Evolutionary conservation across 257 asterid species (phyloP), one percentile per base, ranked within the genome.

Genomic region (Hygrophila difformis): DNA sequence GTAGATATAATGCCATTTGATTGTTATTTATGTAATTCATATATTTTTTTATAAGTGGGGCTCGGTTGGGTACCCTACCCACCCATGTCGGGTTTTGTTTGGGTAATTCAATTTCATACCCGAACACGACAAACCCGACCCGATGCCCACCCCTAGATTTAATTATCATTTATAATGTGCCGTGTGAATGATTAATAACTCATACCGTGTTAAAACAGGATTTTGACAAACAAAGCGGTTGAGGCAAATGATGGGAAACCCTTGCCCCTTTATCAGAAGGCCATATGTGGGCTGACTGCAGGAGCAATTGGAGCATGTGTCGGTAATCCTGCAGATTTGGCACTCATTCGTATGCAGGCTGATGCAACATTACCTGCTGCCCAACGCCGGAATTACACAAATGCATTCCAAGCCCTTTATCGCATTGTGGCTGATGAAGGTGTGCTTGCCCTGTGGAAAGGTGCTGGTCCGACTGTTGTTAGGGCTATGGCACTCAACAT

Each of bases 401-500:
- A 85, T 39, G 98, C 98, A 19, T 72, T 89, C 46, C 84, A 89
- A 10, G 98, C 98, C 6, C 98, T 89, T 24, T 56, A 21, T 20
- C 96, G 93, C 17, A 89, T 89, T 39, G 51, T 18, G 40, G 49
- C 78, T 14, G 96, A 89, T 39, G 98, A 89, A 73, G 98, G 98
- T 35, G 74, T 89, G 4, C 53, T 79, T 60, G 82, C 98, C 1
- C 87, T 85, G 15, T 89, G 98, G 98, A 89, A 89, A 74, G 98
- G 98, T 35, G 96, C 98, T 3, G 96, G 93, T 47, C 98, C 98
- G 5, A 85, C 98, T 16, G 98, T 89, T 24, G 98, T 89, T 21
- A 79, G 98, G 74, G 98, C 98, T 35, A 89, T 89, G 98, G 94
- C 96, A 14, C 80, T 89, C 37, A 89, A 89, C 70, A 89, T 85